These are phyloP conservation scores for Komagataella pastoris DNA, from an alignment of 805 yeast genomes.

Conservation along the genomic window DNA sequence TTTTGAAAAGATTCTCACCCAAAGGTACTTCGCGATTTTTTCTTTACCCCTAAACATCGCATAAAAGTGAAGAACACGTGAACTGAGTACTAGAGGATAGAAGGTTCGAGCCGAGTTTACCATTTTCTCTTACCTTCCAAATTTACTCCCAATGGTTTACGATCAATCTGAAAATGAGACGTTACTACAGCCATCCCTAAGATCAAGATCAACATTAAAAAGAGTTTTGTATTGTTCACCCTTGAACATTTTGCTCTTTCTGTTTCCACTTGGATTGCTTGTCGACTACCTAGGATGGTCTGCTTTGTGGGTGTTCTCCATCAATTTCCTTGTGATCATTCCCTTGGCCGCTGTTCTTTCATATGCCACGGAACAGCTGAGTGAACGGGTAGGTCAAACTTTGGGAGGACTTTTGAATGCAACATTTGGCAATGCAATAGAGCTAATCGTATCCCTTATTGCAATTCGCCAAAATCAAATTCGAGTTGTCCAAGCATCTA, in stretches of 20 bases:
- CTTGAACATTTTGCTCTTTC: constrained; percentile 57
- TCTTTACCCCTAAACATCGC: too few species aligned
- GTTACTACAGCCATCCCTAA: background rate
- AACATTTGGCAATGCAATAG: constrained; percentile 96
- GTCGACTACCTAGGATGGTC: constrained; percentile 50
- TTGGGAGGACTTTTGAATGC: constrained; percentile 92
- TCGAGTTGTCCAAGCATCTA: constrained; percentile 91
- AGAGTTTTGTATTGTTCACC: background rate
- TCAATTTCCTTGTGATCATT: constrained; percentile 81
- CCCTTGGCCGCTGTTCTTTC: constrained; percentile 88
- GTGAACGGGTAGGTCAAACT: constrained; percentile 82
- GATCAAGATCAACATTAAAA: background rate
- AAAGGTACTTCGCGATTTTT: too few species aligned
- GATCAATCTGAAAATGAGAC: background rate
- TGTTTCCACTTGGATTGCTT: constrained; percentile 83
- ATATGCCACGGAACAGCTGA: constrained; percentile 84
- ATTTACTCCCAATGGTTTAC: background rate
- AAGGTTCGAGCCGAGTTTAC: background rate
- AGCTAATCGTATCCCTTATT: constrained; percentile 84
- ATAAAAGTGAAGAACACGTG: too few species aligned
- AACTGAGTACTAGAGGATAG: too few species aligned
- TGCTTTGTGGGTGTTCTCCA: constrained; percentile 41
- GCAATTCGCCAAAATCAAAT: constrained; percentile 81
- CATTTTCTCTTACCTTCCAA: too few species aligned
- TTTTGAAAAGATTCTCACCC: too few species aligned